Conservation (phyloP, 495 filamentous ascomycete genomes). For the Penicillium chermesinum region DNA sequence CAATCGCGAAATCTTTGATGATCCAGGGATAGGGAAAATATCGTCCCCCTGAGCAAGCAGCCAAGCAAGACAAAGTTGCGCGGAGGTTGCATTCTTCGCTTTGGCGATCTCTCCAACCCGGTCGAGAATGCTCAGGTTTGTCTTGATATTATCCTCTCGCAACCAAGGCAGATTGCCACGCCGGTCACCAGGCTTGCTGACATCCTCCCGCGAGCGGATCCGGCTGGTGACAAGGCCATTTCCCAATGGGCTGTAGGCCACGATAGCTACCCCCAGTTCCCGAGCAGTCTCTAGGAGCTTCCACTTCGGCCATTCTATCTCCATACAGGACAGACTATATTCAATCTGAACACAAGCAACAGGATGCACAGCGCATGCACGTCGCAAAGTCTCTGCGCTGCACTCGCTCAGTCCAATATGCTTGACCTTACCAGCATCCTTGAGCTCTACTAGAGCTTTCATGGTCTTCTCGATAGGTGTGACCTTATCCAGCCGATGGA, state of each 20-base stretch:
- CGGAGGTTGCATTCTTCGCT: conserved; percentile 40
- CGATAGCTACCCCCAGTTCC: conserved; percentile 58
- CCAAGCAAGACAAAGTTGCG: conserved; percentile 55
- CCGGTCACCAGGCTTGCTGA: conserved; percentile 36
- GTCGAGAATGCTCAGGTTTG: conserved; percentile 46
- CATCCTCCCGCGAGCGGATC: conserved; percentile 41
- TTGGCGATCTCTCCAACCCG: conserved; percentile 40
- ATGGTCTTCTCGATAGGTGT: conserved; percentile 63
- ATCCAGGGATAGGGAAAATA: conserved; percentile 59
- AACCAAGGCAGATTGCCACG: conserved; percentile 43
- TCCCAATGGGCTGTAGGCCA: conserved; percentile 58
- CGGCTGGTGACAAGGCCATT: conserved; percentile 51
- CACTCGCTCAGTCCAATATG: conserved; percentile 57
- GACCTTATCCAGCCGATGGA: conserved; percentile 40
- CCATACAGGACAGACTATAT: conserved; percentile 54
- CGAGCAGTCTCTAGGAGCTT: conserved; percentile 50
- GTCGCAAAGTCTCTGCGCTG: conserved; percentile 52
- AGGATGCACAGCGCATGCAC: conserved; percentile 55
- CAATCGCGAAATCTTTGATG: conserved; percentile 49
- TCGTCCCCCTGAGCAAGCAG: conserved; percentile 55
- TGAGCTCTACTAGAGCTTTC: conserved; percentile 42
- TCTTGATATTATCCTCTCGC: conserved; percentile 43
- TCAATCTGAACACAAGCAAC: conserved; percentile 64
- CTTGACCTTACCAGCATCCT: conserved; percentile 53
- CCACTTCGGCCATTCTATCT: conserved; percentile 50